A percentile compares a stretch with the other conserved stretches of the same genome.
Conservation (phyloP, 768 basidiomycete genomes). For the Austroboletus eburneus region DNA sequence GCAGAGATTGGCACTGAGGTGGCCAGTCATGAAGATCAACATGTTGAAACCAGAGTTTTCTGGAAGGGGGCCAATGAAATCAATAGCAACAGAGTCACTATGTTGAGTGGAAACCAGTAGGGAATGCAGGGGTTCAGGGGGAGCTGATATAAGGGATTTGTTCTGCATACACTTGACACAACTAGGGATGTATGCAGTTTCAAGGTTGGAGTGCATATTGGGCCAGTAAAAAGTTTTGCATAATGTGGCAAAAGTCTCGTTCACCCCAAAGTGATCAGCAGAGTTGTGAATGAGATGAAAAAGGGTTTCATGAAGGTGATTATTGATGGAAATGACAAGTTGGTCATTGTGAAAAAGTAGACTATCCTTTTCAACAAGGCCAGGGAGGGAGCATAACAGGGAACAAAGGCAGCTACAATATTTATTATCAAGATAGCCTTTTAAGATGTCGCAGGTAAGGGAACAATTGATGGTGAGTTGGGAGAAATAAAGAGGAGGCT, state of each 20-base stretch:
- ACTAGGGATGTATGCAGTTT: conserved; percentile 4
- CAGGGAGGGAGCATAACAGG: background rate
- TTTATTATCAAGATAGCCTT: conserved; percentile 6
- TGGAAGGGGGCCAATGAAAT: conserved; percentile 36
- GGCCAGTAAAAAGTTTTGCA: conserved; percentile 23
- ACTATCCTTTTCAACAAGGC: background rate
- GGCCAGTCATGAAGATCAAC: conserved; percentile 23
- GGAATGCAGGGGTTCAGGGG: conserved; percentile 20
- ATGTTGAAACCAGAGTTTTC: conserved; percentile 27
- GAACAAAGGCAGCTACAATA: conserved; percentile 6
- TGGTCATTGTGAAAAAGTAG: conserved; percentile 5
- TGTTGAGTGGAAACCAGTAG: conserved; percentile 3
- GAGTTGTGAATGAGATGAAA: conserved; percentile 30
- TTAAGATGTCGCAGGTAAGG: background rate
- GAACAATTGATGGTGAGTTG: background rate
- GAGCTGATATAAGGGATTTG: conserved; percentile 27
- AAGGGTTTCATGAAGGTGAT: conserved; percentile 2
- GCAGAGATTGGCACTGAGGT: background rate
- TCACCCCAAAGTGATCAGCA: conserved; percentile 33
- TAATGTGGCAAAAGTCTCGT: conserved; percentile 27
- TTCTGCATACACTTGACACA: conserved; percentile 32
- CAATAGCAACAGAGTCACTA: conserved; percentile 25
- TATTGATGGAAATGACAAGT: conserved; percentile 9
- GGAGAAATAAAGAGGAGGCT: background rate
- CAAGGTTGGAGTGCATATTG: conserved; percentile 3